Percentiles rank a stretch among this genome's conserved stretches.
phyloP scores from a whole-genome alignment of 148 eudicot genomes.

The Spergularia bocconei region DNA sequence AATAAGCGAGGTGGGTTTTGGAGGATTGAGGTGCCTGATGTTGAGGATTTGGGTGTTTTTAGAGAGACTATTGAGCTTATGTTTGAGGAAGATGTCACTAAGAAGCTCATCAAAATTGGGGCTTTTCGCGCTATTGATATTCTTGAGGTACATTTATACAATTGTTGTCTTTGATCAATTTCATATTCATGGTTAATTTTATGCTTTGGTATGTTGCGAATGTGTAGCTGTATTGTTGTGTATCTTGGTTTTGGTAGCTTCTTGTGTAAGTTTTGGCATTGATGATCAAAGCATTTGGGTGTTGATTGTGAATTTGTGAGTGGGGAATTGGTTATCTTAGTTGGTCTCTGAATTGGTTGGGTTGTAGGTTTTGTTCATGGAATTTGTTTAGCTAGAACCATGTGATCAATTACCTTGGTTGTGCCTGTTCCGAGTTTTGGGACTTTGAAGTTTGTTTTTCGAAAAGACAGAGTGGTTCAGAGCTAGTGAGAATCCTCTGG shows the following conservation, averaged over 20 bases:
- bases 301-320: no score
- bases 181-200: not conserved
- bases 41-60: slow-evolving; percentile 72
- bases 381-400: no score
- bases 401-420: no score
- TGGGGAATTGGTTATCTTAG: no score
- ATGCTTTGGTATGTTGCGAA: not conserved
- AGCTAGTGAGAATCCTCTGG: no score
- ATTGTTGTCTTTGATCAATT: slow-evolving; percentile 4
- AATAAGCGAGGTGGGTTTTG: slow-evolving; percentile 40
- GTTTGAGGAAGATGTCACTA: slow-evolving; percentile 68
- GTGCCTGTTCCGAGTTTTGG: no score
- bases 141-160: slow-evolving; percentile 56
- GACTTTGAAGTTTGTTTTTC: no score
- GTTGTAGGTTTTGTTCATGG: no score
- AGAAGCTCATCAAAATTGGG: slow-evolving; percentile 56
- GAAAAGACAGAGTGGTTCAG: no score
- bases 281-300: no score
- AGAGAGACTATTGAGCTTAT: slow-evolving; percentile 82
- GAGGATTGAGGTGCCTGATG: slow-evolving; percentile 90
- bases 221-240: not conserved
- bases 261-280: not conserved
- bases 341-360: no score
- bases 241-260: not conserved
- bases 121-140: slow-evolving; percentile 67